These are phyloP conservation scores for Botrytis sinoallii DNA, from an alignment of 2,329 filamentous ascomycete species.

Conservation along the genomic window DNA sequence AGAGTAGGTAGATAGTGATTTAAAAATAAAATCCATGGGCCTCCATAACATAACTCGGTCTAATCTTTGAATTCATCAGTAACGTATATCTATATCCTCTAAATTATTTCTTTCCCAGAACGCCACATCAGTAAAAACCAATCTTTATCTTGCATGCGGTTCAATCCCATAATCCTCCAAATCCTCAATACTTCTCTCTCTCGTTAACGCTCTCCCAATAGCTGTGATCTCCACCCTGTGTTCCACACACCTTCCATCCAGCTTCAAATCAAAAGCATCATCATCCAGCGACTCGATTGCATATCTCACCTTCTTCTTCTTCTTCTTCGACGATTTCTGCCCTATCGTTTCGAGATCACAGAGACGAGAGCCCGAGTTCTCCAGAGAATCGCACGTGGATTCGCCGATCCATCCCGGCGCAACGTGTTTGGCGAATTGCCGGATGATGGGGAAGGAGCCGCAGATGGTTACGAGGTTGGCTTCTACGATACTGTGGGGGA, in stretches of 20 bases:
- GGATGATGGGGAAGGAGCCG: conserved; percentile 14
- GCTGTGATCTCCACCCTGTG: conserved; percentile 4
- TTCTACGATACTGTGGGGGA: conserved; percentile 7
- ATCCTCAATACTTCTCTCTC: too few species aligned
- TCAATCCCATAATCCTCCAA: neutral
- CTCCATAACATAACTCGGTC: neutral
- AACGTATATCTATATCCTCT: neutral
- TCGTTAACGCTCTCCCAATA: neutral
- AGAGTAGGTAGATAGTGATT: neutral
- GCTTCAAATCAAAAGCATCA: neutral
- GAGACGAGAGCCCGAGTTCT: neutral
- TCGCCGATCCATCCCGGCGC: conserved; percentile 1
- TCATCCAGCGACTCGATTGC: conserved; percentile 1
- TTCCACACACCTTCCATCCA: neutral
- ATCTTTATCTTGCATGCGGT: conserved; percentile 1
- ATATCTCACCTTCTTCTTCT: neutral
- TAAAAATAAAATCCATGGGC: neutral
- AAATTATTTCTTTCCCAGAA: neutral
- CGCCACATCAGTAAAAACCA: neutral
- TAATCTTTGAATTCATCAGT: too few species aligned
- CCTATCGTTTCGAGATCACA: conserved; percentile 13
- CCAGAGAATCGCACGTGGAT: neutral
- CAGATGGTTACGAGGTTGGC: conserved; percentile 18
- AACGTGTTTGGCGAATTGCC: conserved; percentile 9
- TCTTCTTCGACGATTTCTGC: conserved; percentile 6